Evolutionary conservation across 768 basidiomycete species (phyloP), one percentile per base, ranked within the genome.

Genomic region (Auricularia heimuer): DNA sequence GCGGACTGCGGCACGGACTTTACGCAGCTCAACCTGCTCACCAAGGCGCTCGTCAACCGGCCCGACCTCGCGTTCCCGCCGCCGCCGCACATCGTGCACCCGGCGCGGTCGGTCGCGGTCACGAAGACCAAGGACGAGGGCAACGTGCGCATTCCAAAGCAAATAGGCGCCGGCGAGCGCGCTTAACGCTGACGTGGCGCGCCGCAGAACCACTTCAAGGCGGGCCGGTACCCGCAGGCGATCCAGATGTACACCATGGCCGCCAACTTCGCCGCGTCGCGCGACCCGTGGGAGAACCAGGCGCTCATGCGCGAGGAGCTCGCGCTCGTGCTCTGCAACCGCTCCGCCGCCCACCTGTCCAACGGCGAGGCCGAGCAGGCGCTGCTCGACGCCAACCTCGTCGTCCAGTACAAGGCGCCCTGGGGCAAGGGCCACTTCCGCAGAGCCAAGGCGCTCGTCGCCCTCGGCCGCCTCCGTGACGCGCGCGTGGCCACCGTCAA

Each of bases 351-450:
- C 7, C 88, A 88, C 75, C 83, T 85, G 65, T 90, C 91, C 67
- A 76, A 84, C 14, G 85, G 84, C 10, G 92, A 95, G 74, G 88
- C 79, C 69, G 80, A 92, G 62, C 82, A 84, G 29, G 89, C 94
- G 3, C 77, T 95, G 7, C 86, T 86, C 34, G 97, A 99, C 71
- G 94, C 97, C 0, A 94, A 98, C 65, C 86, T 87, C 1, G 94
- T 98, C 71, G 88, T 97, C 51, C 76, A 83, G 68, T 77, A 97
- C 62, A 90, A 93, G 71, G 81, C 87, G 64, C 86, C 85, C 56
- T 98, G 96, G 95, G 85, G 90, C 70, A 99, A 98, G 72, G 97
- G 94, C 0, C 92, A 98, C 75, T 97, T 97, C 80, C 82, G 97
- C 65, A 94, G 90, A 72, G 90, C 92, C 2, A 93, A 92, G 73